A percentile compares a stretch with the other conserved stretches of the same genome.
Conservation (phyloP, 495 filamentous ascomycete genomes). For the Parmelia sp. region DNA sequence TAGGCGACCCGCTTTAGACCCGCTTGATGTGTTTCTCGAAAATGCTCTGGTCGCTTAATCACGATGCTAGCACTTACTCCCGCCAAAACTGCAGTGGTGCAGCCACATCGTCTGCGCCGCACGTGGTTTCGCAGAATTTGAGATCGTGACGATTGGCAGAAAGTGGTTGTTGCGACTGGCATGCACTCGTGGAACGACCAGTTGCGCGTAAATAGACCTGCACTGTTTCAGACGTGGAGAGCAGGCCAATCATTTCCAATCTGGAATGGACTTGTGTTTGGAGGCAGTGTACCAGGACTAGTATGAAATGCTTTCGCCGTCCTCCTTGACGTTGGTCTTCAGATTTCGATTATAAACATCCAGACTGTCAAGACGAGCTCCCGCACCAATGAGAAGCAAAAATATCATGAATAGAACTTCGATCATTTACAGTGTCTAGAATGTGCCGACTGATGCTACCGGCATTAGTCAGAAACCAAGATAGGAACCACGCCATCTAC, state of each 20-base stretch:
- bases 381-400: background rate
- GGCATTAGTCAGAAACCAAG: background rate
- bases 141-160: background rate
- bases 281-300: too few species aligned
- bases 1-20: conserved; percentile 1
- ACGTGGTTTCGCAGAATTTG: background rate
- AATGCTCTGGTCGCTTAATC: conserved; percentile 5
- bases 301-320: too few species aligned
- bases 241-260: background rate
- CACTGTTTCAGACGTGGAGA: background rate
- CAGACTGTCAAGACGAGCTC: background rate
- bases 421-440: background rate
- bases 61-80: background rate
- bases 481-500: background rate
- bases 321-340: too few species aligned
- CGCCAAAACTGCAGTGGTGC: background rate
- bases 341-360: too few species aligned
- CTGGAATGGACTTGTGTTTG: background rate
- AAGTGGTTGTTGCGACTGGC: background rate
- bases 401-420: background rate
- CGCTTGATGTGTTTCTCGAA: background rate
- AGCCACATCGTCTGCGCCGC: background rate
- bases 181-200: background rate
- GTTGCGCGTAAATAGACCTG: background rate
- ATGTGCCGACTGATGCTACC: background rate